phyloP scores from a whole-genome alignment of 805 yeast genomes.

The Scheffersomyces amazonensis region DNA sequence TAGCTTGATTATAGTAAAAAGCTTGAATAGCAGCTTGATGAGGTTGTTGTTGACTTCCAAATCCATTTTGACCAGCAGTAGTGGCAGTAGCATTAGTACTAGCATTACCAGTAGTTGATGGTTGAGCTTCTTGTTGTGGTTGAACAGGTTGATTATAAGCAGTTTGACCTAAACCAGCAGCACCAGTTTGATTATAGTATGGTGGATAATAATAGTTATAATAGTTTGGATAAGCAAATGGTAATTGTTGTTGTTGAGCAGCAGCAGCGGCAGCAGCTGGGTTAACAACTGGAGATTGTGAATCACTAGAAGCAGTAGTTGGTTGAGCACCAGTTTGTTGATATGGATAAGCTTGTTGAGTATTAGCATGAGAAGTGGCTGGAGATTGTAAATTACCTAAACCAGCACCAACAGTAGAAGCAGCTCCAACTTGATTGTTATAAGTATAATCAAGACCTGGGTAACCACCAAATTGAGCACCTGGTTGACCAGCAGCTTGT shows the following conservation, averaged over 20 bases:
- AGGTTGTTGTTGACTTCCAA: slow-evolving; percentile 4
- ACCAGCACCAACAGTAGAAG: slow-evolving; percentile 21
- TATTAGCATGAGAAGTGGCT: slow-evolving; percentile 21
- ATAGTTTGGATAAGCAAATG: slow-evolving; percentile 40
- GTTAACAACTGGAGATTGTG: slow-evolving; percentile 31
- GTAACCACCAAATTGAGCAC: slow-evolving; percentile 39
- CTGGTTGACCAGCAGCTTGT: slow-evolving; percentile 39
- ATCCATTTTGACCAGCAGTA: slow-evolving; percentile 5
- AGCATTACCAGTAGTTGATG: slow-evolving; percentile 4
- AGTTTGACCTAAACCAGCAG: slow-evolving; percentile 21
- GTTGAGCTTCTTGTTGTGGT: slow-evolving; percentile 7
- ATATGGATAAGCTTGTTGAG: slow-evolving; percentile 13
- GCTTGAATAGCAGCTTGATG: slow-evolving; percentile 7
- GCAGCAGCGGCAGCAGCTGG: slow-evolving; percentile 8
- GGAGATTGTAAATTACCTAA: slow-evolving; percentile 27
- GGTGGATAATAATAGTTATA: slow-evolving; percentile 41
- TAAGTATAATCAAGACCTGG: slow-evolving; percentile 44
- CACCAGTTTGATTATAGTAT: slow-evolving; percentile 31
- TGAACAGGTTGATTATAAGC: slow-evolving; percentile 13
- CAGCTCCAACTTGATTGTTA: slow-evolving; percentile 31
- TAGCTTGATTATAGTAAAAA: slow-evolving; percentile 23
- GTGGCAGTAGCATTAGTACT: slow-evolving; percentile 6
- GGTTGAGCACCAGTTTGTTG: slow-evolving; percentile 11
- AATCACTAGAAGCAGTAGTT: slow-evolving; percentile 14
- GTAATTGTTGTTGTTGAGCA: slow-evolving; percentile 22